These are phyloP conservation scores for Mycosphaerella sp. DNA, from an alignment of 2,329 filamentous ascomycete species.

Conservation along the genomic window DNA sequence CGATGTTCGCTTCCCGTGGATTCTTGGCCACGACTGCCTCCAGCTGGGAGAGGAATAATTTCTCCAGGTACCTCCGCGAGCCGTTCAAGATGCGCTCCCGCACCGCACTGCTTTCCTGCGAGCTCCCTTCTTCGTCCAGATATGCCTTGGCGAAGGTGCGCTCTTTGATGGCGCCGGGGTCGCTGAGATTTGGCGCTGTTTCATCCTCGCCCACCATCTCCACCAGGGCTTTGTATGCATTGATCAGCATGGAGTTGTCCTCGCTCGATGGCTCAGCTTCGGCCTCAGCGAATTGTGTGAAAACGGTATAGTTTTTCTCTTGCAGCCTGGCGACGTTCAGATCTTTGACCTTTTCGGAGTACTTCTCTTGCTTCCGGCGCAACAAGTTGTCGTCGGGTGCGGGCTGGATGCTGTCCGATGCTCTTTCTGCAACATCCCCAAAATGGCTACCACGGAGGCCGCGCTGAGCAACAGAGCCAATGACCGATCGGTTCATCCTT, in stretches of 20 bases:
- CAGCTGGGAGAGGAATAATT: slow-evolving; percentile 70
- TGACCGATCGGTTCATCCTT: slow-evolving; percentile 73
- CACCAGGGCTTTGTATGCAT: slow-evolving; percentile 76
- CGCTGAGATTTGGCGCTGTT: slow-evolving; percentile 52
- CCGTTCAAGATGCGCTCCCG: slow-evolving; percentile 75
- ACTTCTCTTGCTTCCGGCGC: slow-evolving; percentile 76
- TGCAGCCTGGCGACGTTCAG: slow-evolving; percentile 69
- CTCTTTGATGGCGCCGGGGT: slow-evolving; percentile 63
- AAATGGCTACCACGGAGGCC: slow-evolving; percentile 32
- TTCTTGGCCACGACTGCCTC: slow-evolving; percentile 74
- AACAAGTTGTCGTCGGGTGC: slow-evolving; percentile 68
- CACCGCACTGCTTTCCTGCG: slow-evolving; percentile 57
- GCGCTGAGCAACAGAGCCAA: slow-evolving; percentile 66
- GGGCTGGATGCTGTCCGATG: slow-evolving; percentile 40
- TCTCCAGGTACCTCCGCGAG: slow-evolving; percentile 73
- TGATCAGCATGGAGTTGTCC: slow-evolving; percentile 57
- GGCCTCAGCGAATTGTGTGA: slow-evolving; percentile 68
- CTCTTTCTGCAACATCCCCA: slow-evolving; percentile 43
- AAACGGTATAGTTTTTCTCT: slow-evolving; percentile 62
- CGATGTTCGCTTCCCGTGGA: slow-evolving; percentile 80
- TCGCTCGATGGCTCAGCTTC: slow-evolving; percentile 64
- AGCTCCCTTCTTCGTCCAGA: slow-evolving; percentile 65
- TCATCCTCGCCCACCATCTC: slow-evolving; percentile 69
- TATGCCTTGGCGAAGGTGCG: slow-evolving; percentile 73
- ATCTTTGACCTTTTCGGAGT: slow-evolving; percentile 70